A percentile compares a stretch with the other conserved stretches of the same genome.
These are phyloP conservation scores for Sclerotinia spermophila DNA, from an alignment of 2,329 filamentous ascomycete genomes.

Conservation along the genomic window DNA sequence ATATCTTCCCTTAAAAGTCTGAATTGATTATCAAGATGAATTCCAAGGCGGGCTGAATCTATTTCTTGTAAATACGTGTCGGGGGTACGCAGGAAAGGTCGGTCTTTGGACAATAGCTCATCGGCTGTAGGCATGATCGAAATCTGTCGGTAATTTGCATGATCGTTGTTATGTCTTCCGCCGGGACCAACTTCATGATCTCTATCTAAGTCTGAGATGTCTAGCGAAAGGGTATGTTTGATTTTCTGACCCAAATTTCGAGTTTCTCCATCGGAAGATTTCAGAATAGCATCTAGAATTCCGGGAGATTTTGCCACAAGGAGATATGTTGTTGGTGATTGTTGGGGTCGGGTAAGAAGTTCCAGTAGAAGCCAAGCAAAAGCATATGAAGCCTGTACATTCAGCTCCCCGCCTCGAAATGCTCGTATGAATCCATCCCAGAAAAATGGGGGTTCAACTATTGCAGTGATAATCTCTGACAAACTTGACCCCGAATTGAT, in stretches of 20 bases:
- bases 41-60: constrained; percentile 39
- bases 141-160: constrained; percentile 56
- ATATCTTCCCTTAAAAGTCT: constrained; percentile 69
- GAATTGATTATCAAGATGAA: constrained; percentile 68
- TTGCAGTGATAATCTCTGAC: constrained; percentile 42
- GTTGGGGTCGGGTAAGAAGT: constrained; percentile 40
- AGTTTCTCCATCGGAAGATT: constrained; percentile 26
- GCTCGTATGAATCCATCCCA: constrained; percentile 41
- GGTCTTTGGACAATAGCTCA: constrained; percentile 54
- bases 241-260: constrained; percentile 43
- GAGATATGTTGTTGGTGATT: constrained; percentile 29
- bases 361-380: constrained; percentile 45
- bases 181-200: constrained; percentile 44
- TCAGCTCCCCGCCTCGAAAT: constrained; percentile 35
- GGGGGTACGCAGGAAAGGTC: constrained; percentile 53
- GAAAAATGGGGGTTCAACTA: constrained; percentile 50
- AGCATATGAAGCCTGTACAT: constrained; percentile 31
- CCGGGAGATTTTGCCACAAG: constrained; percentile 33
- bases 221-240: constrained; percentile 38
- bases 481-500: constrained; percentile 39
- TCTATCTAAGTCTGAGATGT: constrained; percentile 20
- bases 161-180: constrained; percentile 72
- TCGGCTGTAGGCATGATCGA: constrained; percentile 62
- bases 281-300: constrained; percentile 29
- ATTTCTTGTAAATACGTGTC: constrained; percentile 45